phyloP scores from a whole-genome alignment of 495 filamentous ascomycete species.

The Xylaria cubensis region DNA sequence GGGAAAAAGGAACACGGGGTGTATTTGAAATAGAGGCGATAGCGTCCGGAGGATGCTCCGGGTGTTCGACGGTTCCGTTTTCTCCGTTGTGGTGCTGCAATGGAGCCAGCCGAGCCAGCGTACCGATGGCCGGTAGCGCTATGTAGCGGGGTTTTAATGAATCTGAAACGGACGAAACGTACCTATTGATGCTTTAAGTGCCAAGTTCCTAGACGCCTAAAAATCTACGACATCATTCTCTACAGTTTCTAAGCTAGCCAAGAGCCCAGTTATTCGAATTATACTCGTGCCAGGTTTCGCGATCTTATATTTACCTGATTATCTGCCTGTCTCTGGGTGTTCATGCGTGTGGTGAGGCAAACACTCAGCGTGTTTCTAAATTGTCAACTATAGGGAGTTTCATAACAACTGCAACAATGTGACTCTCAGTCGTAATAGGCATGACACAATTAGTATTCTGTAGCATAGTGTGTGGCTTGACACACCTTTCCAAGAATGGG shows the following conservation, averaged over 20 bases:
- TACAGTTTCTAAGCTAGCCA: background rate
- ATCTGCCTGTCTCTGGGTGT: background rate
- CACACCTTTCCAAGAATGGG: conserved; percentile 16
- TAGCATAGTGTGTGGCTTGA: conserved; percentile 6
- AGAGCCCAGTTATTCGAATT: background rate
- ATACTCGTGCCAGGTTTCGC: background rate
- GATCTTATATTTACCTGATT: background rate
- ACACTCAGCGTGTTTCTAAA: background rate
- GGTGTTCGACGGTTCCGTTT: too few relatives aligned
- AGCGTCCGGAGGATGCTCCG: too few relatives aligned
- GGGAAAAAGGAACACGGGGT: too few relatives aligned
- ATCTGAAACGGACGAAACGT: too few relatives aligned
- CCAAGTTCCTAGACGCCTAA: background rate
- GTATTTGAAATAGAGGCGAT: too few relatives aligned
- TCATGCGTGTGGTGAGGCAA: background rate
- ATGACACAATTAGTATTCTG: background rate
- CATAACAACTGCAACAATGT: background rate
- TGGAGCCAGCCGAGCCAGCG: too few relatives aligned
- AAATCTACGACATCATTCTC: background rate
- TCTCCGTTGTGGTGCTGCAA: too few relatives aligned
- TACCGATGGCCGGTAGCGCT: too few relatives aligned
- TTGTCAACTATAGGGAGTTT: background rate
- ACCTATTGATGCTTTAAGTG: background rate
- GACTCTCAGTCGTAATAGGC: background rate
- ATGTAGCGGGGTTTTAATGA: too few relatives aligned